These are phyloP conservation scores for Phytomonas francai DNA, from an alignment of 208 protist genomes.

Conservation along the genomic window DNA sequence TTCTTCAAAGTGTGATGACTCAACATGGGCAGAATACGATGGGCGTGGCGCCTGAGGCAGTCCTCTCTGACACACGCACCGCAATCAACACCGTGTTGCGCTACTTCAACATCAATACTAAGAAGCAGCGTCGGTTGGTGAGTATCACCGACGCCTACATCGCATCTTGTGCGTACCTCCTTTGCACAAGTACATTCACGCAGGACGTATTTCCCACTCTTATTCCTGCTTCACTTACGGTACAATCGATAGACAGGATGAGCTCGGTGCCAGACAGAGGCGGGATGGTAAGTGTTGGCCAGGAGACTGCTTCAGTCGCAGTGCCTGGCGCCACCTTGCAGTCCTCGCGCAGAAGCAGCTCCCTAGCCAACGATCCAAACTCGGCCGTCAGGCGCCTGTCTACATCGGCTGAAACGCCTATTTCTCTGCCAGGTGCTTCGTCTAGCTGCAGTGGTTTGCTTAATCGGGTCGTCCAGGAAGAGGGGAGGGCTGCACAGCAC, in stretches of 20 bases:
- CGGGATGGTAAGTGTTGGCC: background rate
- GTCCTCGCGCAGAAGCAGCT: background rate
- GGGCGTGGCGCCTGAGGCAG: slow-evolving; percentile 10
- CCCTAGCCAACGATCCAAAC: background rate
- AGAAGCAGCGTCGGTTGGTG: slow-evolving; percentile 14
- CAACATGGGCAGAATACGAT: slow-evolving; percentile 18
- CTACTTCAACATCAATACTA: slow-evolving; percentile 18
- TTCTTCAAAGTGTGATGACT: slow-evolving; percentile 17
- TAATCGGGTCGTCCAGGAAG: background rate
- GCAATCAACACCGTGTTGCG: slow-evolving; percentile 18
- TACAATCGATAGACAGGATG: background rate
- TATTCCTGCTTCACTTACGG: background rate
- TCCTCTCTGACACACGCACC: slow-evolving; percentile 19
- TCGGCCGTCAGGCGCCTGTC: background rate
- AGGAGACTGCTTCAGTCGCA: background rate
- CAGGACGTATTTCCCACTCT: slow-evolving; percentile 30
- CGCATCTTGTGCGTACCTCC: slow-evolving; percentile 53
- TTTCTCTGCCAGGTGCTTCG: background rate
- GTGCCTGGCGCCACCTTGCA: background rate
- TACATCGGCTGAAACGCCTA: background rate
- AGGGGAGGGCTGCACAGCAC: background rate
- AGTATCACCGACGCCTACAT: slow-evolving; percentile 50
- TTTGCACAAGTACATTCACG: slow-evolving; percentile 50
- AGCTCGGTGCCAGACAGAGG: background rate
- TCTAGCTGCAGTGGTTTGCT: background rate